These are phyloP conservation scores for Canavalia gladiata DNA, from an alignment of 306 rosid species.

Conservation along the genomic window DNA sequence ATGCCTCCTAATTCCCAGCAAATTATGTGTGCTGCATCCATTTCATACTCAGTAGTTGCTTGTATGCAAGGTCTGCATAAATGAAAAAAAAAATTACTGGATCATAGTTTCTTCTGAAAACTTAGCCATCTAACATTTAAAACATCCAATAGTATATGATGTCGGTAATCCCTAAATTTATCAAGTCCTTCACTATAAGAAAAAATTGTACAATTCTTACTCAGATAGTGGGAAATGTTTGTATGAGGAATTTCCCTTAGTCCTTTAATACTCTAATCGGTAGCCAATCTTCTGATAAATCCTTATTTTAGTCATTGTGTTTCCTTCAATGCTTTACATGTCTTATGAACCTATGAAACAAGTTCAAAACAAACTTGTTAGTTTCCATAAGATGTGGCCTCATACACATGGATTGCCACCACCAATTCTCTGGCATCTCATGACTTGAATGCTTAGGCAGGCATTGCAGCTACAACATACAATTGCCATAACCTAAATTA, in stretches of 20 bases:
- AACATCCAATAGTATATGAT: background rate
- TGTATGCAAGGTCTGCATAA: slow-evolving; percentile 22
- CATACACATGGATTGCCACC: slow-evolving; percentile 6
- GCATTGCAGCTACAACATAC: slow-evolving; percentile 28
- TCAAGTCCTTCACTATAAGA: background rate
- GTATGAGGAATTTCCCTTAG: background rate
- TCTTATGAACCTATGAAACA: slow-evolving; percentile 22
- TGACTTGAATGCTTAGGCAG: slow-evolving; percentile 38
- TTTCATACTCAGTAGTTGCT: slow-evolving; percentile 15
- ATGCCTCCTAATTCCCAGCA: background rate
- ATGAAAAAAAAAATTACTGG: background rate
- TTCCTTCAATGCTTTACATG: slow-evolving; percentile 40
- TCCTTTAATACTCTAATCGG: background rate
- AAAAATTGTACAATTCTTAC: background rate
- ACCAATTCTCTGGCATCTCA: slow-evolving; percentile 1
- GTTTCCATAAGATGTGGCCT: slow-evolving; percentile 6
- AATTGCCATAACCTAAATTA: slow-evolving; percentile 20
- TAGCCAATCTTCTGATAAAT: slow-evolving; percentile 14
- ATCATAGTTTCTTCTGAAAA: slow-evolving; percentile 25
- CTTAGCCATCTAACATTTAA: slow-evolving; percentile 36
- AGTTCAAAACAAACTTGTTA: slow-evolving; percentile 23
- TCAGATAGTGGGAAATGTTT: slow-evolving; percentile 22
- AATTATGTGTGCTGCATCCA: slow-evolving; percentile 25
- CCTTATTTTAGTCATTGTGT: slow-evolving; percentile 22
- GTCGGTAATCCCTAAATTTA: slow-evolving; percentile 6